Evolutionary conservation across 2,329 filamentous ascomycete genomes (phyloP).

Genomic region (Hymenoscyphus salicellus): DNA sequence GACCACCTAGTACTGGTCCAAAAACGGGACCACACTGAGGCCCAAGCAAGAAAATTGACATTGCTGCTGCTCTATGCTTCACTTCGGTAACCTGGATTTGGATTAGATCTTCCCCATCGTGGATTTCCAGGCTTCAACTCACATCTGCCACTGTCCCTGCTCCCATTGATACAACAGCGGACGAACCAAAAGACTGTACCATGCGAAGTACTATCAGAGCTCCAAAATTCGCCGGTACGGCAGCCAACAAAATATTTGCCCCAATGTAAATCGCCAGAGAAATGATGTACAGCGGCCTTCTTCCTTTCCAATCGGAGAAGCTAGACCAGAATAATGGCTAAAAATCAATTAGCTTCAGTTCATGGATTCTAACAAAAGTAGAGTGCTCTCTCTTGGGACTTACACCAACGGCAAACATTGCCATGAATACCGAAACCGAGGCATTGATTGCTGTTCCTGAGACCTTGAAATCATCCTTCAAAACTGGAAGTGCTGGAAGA

Average conservation of each 20-base stretch:
- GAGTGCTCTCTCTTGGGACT: not conserved
- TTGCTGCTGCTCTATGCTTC: conserved; percentile 9
- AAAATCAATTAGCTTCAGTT: not conserved
- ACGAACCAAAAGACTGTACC: conserved; percentile 7
- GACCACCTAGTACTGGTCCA: conserved; percentile 8
- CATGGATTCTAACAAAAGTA: too few relatives aligned
- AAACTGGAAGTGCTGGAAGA: conserved; percentile 7
- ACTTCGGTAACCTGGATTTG: conserved; percentile 7
- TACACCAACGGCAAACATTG: conserved; percentile 9
- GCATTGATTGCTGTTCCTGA: conserved; percentile 8
- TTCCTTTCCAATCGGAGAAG: conserved; percentile 9
- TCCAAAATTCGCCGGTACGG: conserved; percentile 8
- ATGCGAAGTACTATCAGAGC: conserved; percentile 8
- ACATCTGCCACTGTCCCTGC: conserved; percentile 11
- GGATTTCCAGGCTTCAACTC: not conserved
- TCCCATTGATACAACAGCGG: conserved; percentile 6
- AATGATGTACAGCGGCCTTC: conserved; percentile 9
- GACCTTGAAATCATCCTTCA: conserved; percentile 8
- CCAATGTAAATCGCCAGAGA: conserved; percentile 8
- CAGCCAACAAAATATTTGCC: conserved; percentile 7
- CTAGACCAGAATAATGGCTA: conserved; percentile 10
- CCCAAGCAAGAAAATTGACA: conserved; percentile 11
- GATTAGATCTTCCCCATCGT: not conserved
- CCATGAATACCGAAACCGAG: conserved; percentile 10
- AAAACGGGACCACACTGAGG: conserved; percentile 7